Base-by-base conservation (phyloP, 768 basidiomycete genomes). In the Hypholoma fasciculare region DNA sequence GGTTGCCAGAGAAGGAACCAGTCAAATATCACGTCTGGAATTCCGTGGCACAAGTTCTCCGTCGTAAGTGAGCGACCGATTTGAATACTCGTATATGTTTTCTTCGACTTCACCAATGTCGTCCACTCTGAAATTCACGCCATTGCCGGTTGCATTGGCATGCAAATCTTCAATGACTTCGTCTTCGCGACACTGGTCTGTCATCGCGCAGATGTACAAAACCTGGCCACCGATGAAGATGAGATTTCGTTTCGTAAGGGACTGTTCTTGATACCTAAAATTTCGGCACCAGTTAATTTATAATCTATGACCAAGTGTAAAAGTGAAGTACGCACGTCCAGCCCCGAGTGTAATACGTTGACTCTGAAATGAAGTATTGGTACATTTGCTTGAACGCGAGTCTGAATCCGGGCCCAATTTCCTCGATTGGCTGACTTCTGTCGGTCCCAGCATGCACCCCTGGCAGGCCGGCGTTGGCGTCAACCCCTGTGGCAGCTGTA, bases 1-100 rank as follows among this genome's bases (percentile, higher is more conserved):
- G 59, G 9, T n/a, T 40, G 26, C 56, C 60, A 61, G 5, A 61
- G 48, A 34, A 61, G 56, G 26, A 54, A 61, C 60, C 60, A 61
- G 34, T 61, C 60, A n/a, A 61, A 57, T 43, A 49, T 46, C 6
- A 39, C 42, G 30, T 57, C 60, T 3, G 60, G 56, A 20, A 57
- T 44, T 2, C 60, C 60, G 17, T 61, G 60, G 20, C 51, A 57
- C 2, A 61, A 42, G 26, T 61, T 54, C 60, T 1, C 37, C 23
- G 2, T 61, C 40, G 27, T 19, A 54, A 1, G 56, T 54, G 6
- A 61, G 34, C 1, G 51, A 57, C 14, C 48, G 60, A 0, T 42
- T 48, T 2, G 60, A 54, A 47, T 57, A 61, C 2, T 46, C 27
- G 12, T 36, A 44, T 23, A 61, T 43, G 13, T 51, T 7, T 37